These are phyloP conservation scores for Didymella pinodella DNA, from an alignment of 2,329 filamentous ascomycete genomes.

Conservation along the genomic window DNA sequence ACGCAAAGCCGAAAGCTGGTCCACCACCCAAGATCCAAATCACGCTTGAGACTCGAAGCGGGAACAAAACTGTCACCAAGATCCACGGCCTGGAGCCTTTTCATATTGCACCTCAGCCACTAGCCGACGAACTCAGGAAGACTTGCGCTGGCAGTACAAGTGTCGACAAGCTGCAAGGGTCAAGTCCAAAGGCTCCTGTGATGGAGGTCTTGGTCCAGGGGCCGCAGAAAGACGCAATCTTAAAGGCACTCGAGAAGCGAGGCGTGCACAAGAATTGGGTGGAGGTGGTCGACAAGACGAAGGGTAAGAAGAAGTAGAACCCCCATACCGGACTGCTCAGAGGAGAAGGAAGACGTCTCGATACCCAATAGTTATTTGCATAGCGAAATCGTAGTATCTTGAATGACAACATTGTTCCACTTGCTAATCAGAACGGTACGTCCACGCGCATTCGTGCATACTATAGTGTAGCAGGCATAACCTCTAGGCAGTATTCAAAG, in stretches of 20 bases:
- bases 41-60: conserved; percentile 68
- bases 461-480: too few relatives aligned
- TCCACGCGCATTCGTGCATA: too few relatives aligned
- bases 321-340: too few relatives aligned
- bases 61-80: conserved; percentile 71
- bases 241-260: conserved; percentile 66
- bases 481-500: too few relatives aligned
- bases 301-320: conserved; percentile 64
- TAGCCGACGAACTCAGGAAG: conserved; percentile 72
- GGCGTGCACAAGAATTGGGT: conserved; percentile 68
- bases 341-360: background rate
- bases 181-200: conserved; percentile 66
- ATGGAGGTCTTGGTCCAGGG: conserved; percentile 75
- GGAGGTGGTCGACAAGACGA: conserved; percentile 72
- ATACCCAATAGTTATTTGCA: conserved; percentile 12
- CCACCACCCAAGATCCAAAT: conserved; percentile 67
- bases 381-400: background rate
- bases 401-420: background rate
- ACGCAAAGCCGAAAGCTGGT: conserved; percentile 67
- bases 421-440: too few relatives aligned
- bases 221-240: conserved; percentile 68
- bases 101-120: conserved; percentile 64
- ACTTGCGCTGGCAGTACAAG: conserved; percentile 73
- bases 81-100: conserved; percentile 69
- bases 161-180: conserved; percentile 67